Conservation (phyloP, 805 yeast genomes). For the Yamadazyma insecticola region DNA sequence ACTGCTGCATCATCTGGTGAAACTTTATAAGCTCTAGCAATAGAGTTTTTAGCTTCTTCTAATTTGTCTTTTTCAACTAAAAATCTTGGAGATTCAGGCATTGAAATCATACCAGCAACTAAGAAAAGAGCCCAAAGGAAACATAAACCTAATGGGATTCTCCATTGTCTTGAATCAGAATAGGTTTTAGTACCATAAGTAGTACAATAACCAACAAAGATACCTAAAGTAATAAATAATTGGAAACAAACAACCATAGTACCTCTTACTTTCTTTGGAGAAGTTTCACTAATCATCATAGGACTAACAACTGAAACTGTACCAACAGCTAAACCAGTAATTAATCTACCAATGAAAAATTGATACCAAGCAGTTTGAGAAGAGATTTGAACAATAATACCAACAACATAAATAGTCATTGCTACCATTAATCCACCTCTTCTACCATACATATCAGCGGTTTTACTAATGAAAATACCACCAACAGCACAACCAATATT, state of each 20-base stretch:
- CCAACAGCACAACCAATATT: constrained; percentile 72
- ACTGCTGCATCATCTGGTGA: constrained; percentile 50
- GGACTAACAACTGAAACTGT: constrained; percentile 65
- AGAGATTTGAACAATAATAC: constrained; percentile 57
- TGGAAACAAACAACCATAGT: constrained; percentile 66
- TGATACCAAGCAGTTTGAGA: constrained; percentile 57
- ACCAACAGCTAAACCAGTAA: constrained; percentile 78
- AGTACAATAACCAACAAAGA: constrained; percentile 63
- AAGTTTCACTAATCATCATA: constrained; percentile 60
- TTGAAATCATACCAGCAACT: constrained; percentile 47
- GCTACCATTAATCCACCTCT: constrained; percentile 49
- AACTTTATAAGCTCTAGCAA: constrained; percentile 56
- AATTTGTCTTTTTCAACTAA: constrained; percentile 45
- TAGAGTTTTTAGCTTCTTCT: constrained; percentile 50
- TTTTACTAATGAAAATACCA: constrained; percentile 52
- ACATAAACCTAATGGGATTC: constrained; percentile 58
- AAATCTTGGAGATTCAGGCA: constrained; percentile 70
- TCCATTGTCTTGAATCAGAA: constrained; percentile 55
- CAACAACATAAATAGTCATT: constrained; percentile 54
- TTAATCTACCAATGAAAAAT: constrained; percentile 56
- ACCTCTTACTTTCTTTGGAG: constrained; percentile 71
- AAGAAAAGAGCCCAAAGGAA: constrained; percentile 49
- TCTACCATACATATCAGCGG: constrained; percentile 60
- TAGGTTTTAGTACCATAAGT: constrained; percentile 58
- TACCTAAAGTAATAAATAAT: constrained; percentile 66